Evolutionary conservation across 495 filamentous ascomycete genomes (phyloP), one percentile per base, ranked within the genome.

Genomic region (Tuber aestivum): DNA sequence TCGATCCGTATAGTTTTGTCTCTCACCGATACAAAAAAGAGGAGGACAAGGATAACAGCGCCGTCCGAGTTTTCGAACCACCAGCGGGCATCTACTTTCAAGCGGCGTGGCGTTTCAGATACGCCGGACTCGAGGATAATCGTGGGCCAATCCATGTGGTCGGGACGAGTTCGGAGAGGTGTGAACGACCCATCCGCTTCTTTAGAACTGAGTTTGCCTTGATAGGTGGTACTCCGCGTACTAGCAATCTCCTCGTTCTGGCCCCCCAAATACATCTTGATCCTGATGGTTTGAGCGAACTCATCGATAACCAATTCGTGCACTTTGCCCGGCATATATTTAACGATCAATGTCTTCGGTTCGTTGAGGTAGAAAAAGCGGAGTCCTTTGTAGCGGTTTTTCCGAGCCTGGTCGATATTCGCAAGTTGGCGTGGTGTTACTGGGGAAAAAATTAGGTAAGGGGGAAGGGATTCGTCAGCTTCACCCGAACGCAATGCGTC

Each of bases 11-110:
- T 45, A 18, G 14, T 45, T 45, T 45, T 45, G 16, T 45, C 12
- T 1, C 42, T 45, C 1, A 45, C 10, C 10, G 1, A 18, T 16
- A 45, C 42, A 45, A 45, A 45, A 20, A 45, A 45, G 12, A 45
- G 42, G 42, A 45, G 16, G 20, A 75, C 37, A 12, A 72, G 18
- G 7, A 65, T 71, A 21, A 72, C 27, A 35, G 45, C 45, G 38
- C 70, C 44, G n/a, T 40, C 35, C 21, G 70, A 68, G n/a, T 75
- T 73, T 61, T 12, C 27, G 21, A 75, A 61, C 70, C 74, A 75
- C 45, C 70, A 68, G 41, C 21, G n/a, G 16, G 44, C 38, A 65
- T 75, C 70, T 21, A n/a, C 42, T 61, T 27, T 42, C 37, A 75
- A 48, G 3, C 70, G 37, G 9, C 42, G 37, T 32, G 68, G 27